Base-by-base conservation (phyloP, 345 rosid genomes). In the Ceriops zippeliana region DNA sequence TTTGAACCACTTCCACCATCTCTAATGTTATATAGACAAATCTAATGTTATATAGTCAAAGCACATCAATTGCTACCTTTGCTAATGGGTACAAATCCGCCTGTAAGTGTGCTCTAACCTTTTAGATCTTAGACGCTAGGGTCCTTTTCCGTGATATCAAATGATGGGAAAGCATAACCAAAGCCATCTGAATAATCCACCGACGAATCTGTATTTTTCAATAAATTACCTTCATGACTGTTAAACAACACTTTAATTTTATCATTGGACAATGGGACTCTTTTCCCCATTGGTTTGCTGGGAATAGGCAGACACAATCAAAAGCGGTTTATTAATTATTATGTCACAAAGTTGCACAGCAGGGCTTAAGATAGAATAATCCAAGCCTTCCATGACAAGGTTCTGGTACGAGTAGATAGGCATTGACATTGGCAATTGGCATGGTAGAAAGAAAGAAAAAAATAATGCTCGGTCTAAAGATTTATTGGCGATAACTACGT, bases 171-270 rank as follows among this genome's bases (percentile, higher is more conserved):
- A 72, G 47, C 66, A 34, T 64, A 69, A 53, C 80, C 53, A 22
- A 68, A 61, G 24, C 52, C 67, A 70, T 65, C 46, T 67, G 38
- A 65, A 46, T 52, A 73, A 73, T 81, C 82, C 78, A 78, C 84
- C 78, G 78, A 75, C 82, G 80, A 57, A 78, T 72, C 76, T 56
- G 6, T 52, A 56, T 32, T 62, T 66, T 64, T 70, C 65, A 63
- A 60, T 67, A 78, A 66, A 56, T 70, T 63, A 13, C 46, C 66
- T 66, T 56, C 28, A 78, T 52, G 79, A 74, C 72, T 67, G 78
- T 70, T 70, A 13, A 13, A 5, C n/a, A 30, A 63, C 26, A 42
- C 28, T 24, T 67, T 71, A 9, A 42, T 75, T 35, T 59, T 69
- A 72, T 73, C 58, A 69, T 27, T 2, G 30, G 52, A 56, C 63